phyloP scores from a whole-genome alignment of 495 filamentous ascomycete genomes.

The Neurospora tetrasperma region DNA sequence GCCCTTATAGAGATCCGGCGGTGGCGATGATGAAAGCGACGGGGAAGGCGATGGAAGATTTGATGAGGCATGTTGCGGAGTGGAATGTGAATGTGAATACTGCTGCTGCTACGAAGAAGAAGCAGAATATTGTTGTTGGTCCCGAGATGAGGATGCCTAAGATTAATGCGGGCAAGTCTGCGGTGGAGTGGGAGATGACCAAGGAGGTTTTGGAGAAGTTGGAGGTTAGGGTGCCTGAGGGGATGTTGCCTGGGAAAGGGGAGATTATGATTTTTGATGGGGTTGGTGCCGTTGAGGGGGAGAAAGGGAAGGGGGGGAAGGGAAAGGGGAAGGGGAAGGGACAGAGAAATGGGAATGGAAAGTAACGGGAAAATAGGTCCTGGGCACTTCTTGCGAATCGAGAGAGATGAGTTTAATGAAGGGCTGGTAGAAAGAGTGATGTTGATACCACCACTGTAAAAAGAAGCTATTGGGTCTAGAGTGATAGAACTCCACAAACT shows the following conservation, averaged over 20 bases:
- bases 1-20: slow-evolving; percentile 1
- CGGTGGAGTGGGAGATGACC: slow-evolving; percentile 18
- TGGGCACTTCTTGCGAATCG: background rate
- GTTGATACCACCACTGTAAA: background rate
- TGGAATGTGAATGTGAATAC: background rate
- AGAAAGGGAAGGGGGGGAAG: background rate
- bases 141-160: slow-evolving; percentile 20
- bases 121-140: background rate
- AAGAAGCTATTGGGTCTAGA: background rate
- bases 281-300: background rate
- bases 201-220: slow-evolving; percentile 3
- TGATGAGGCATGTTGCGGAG: slow-evolving; percentile 14
- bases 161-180: slow-evolving; percentile 19
- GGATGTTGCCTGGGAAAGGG: background rate
- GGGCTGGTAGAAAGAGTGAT: background rate
- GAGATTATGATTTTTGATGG: background rate
- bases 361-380: background rate
- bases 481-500: background rate
- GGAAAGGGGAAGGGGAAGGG: background rate
- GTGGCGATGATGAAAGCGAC: slow-evolving; percentile 11
- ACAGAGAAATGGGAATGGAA: background rate
- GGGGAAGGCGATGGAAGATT: slow-evolving; percentile 10
- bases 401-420: background rate
- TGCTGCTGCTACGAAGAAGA: background rate
- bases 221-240: background rate